phyloP scores from a whole-genome alignment of 2,329 filamentous ascomycete species.

The Colletotrichum lini region DNA sequence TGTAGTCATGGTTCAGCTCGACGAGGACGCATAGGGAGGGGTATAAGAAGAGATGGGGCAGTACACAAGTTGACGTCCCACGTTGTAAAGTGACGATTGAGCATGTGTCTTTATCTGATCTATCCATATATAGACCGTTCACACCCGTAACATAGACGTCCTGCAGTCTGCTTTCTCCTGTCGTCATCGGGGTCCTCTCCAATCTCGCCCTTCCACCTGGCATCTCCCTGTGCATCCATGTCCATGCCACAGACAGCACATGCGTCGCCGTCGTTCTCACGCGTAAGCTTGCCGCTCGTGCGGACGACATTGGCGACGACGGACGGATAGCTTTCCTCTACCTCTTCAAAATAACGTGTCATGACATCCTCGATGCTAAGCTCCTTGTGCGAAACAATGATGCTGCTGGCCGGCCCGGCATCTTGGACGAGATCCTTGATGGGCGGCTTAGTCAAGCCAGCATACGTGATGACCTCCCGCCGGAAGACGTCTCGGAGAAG shows the following conservation, averaged over 20 bases:
- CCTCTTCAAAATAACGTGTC: constrained; percentile 87
- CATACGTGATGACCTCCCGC: constrained; percentile 82
- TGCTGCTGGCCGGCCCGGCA: constrained; percentile 47
- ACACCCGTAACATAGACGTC: constrained; percentile 80
- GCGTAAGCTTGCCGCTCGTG: constrained; percentile 85
- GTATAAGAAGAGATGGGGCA: constrained; percentile 3
- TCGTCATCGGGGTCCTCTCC: constrained; percentile 57
- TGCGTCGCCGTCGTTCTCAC: constrained; percentile 54
- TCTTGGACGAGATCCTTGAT: constrained; percentile 62
- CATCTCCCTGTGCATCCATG: constrained; percentile 74
- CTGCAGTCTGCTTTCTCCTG: constrained; percentile 46
- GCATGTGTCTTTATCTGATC: constrained; percentile 22
- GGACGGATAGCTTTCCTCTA: constrained; percentile 88
- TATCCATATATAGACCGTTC: constrained; percentile 73
- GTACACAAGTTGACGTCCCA: constrained; percentile 7
- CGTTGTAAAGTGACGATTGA: constrained; percentile 1
- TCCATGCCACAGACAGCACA: constrained; percentile 81
- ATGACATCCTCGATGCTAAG: constrained; percentile 94
- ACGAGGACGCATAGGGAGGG: not conserved
- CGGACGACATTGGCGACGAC: constrained; percentile 96
- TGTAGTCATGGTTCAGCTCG: constrained; percentile 21
- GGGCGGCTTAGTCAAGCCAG: constrained; percentile 65
- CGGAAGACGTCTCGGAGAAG: constrained; percentile 89
- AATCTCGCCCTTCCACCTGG: constrained; percentile 74
- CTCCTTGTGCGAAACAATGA: constrained; percentile 77